These are phyloP conservation scores for Ophiostoma novo-ulmi DNA, from an alignment of 2,329 filamentous ascomycete genomes.

Conservation along the genomic window DNA sequence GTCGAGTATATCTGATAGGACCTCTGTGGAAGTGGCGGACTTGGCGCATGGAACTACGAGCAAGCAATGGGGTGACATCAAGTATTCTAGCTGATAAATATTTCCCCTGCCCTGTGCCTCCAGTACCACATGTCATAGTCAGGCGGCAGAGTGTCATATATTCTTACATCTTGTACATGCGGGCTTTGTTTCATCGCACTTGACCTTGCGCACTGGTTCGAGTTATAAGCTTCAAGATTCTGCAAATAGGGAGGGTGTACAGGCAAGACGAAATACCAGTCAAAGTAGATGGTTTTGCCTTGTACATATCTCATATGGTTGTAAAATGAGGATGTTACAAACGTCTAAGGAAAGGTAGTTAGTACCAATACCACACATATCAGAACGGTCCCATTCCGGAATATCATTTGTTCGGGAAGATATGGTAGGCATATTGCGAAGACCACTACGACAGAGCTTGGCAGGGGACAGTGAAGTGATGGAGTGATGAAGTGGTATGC, in stretches of 20 bases:
- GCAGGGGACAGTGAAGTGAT: not conserved
- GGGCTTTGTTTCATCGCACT: constrained; percentile 24
- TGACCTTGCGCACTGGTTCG: constrained; percentile 23
- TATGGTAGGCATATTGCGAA: not conserved
- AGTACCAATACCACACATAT: not conserved
- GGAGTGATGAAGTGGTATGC: not conserved
- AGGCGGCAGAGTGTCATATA: not conserved
- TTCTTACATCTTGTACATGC: constrained; percentile 23
- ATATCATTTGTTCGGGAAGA: not conserved
- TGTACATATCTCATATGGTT: not conserved
- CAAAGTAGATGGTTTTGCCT: not conserved
- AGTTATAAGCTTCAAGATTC: not conserved
- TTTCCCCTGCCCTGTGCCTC: not conserved
- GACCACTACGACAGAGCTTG: not conserved
- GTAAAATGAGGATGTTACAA: not conserved
- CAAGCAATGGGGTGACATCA: not conserved
- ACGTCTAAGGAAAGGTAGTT: not conserved
- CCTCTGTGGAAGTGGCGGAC: not conserved
- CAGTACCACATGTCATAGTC: not conserved
- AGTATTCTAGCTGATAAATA: not conserved
- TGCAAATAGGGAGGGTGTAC: not conserved
- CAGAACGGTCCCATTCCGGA: not conserved
- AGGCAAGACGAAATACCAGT: not conserved
- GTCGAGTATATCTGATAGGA: not conserved
- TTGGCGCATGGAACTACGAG: not conserved